These are phyloP conservation scores for Saccharomycopsis fodiens DNA, from an alignment of 805 yeast genomes.

Conservation along the genomic window DNA sequence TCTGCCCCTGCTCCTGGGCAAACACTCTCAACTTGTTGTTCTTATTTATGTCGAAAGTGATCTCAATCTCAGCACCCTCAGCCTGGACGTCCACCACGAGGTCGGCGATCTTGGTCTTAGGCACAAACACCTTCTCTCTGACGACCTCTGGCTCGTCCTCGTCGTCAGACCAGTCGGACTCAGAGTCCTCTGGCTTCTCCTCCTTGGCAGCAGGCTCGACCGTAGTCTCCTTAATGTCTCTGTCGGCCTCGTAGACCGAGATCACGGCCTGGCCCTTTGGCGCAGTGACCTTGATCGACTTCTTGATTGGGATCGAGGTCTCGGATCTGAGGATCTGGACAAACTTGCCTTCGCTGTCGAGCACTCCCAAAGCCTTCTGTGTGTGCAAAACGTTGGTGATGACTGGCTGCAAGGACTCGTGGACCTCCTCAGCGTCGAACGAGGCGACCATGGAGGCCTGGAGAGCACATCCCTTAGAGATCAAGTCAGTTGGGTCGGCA, in stretches of 20 bases:
- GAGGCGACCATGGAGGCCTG: constrained; percentile 84
- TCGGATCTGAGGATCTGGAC: constrained; percentile 69
- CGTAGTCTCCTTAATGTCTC: constrained; percentile 74
- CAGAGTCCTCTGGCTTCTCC: constrained; percentile 43
- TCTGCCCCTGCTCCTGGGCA: constrained; percentile 56
- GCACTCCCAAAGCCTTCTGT: constrained; percentile 75
- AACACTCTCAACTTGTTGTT: constrained; percentile 52
- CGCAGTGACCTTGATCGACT: constrained; percentile 57
- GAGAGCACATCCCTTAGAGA: constrained; percentile 92
- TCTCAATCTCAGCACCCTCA: constrained; percentile 60
- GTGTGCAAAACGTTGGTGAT: constrained; percentile 86
- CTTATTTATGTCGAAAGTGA: constrained; percentile 45
- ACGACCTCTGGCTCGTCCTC: constrained; percentile 83
- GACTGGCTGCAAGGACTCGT: constrained; percentile 74
- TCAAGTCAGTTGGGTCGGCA: constrained; percentile 78
- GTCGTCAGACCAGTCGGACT: constrained; percentile 42
- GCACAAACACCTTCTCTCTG: constrained; percentile 64
- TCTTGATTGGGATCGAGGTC: constrained; percentile 88
- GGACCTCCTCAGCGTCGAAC: constrained; percentile 76
- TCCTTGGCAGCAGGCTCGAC: constrained; percentile 56
- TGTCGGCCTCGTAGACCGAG: constrained; percentile 78
- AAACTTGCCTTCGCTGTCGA: constrained; percentile 64
- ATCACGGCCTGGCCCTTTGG: constrained; percentile 55
- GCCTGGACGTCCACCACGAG: constrained; percentile 65
- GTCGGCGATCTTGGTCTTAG: constrained; percentile 72